A percentile compares a stretch with the other conserved stretches of the same genome.
Evolutionary conservation across 495 filamentous ascomycete genomes (phyloP).

Genomic region (Penicillium alfredii): DNA sequence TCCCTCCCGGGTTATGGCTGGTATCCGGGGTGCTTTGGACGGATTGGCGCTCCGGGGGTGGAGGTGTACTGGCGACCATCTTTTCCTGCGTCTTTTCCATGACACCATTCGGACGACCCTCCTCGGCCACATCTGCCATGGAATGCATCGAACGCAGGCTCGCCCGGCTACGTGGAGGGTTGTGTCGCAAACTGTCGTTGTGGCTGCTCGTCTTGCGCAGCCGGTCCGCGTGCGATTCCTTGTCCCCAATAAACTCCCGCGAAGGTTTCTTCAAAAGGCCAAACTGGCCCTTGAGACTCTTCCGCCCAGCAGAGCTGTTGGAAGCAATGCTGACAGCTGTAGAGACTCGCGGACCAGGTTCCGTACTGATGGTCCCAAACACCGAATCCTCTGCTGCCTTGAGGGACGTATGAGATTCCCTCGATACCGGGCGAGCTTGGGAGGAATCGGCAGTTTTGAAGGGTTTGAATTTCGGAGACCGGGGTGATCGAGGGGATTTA

Average conservation of each 20-base stretch:
- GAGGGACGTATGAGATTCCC: slow-evolving; percentile 35
- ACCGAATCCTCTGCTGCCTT: slow-evolving; percentile 30
- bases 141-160: slow-evolving; percentile 42
- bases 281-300: slow-evolving; percentile 34
- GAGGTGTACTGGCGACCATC: slow-evolving; percentile 18
- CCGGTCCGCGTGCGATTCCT: slow-evolving; percentile 29
- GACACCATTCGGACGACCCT: slow-evolving; percentile 20
- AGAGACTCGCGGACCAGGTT: slow-evolving; percentile 35
- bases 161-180: slow-evolving; percentile 32
- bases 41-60: slow-evolving; percentile 23
- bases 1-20: slow-evolving; percentile 34
- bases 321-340: slow-evolving; percentile 39
- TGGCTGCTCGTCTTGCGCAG: slow-evolving; percentile 34
- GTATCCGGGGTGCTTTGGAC: slow-evolving; percentile 25
- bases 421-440: slow-evolving; percentile 29
- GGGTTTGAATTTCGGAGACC: slow-evolving; percentile 34
- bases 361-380: slow-evolving; percentile 41
- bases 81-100: slow-evolving; percentile 18
- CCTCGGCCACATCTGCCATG: slow-evolving; percentile 42
- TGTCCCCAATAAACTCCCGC: slow-evolving; percentile 33
- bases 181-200: slow-evolving; percentile 34
- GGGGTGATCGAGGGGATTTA: slow-evolving; percentile 35
- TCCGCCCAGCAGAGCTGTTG: slow-evolving; percentile 31
- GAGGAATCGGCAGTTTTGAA: slow-evolving; percentile 29
- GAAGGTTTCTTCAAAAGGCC: slow-evolving; percentile 32